Conservation (phyloP, 2,329 filamentous ascomycete species). For the Parastagonospora avenae region DNA sequence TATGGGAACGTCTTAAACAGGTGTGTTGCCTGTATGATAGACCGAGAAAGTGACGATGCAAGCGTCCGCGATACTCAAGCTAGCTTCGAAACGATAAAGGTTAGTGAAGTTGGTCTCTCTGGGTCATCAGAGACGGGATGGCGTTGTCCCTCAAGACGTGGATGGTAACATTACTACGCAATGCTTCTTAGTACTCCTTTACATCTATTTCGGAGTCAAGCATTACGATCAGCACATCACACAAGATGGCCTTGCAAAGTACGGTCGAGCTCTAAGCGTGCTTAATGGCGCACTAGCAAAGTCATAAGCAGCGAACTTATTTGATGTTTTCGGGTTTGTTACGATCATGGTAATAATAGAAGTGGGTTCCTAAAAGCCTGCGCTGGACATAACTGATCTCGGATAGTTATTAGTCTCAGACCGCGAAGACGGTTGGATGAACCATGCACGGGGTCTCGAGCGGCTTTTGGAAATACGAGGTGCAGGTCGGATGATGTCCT, state of each 20-base stretch:
- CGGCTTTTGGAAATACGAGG: slow-evolving; percentile 2
- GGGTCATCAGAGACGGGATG: no score
- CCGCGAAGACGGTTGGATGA: slow-evolving; percentile 1
- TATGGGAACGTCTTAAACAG: no score
- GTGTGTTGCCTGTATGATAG: no score
- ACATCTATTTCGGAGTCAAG: slow-evolving; percentile 3
- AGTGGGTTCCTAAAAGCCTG: neutral
- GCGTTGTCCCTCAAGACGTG: neutral
- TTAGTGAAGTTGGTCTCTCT: no score
- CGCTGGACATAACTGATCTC: neutral
- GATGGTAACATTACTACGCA: neutral
- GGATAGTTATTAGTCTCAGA: slow-evolving; percentile 2
- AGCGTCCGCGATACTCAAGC: no score
- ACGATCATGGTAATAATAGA: neutral
- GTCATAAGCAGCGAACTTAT: neutral
- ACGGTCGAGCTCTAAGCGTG: neutral
- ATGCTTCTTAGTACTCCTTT: neutral
- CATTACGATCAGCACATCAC: neutral
- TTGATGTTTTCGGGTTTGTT: neutral
- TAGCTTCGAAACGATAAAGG: no score
- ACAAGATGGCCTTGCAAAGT: neutral
- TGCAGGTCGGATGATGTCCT: slow-evolving; percentile 1
- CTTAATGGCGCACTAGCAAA: neutral
- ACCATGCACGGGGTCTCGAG: slow-evolving; percentile 4
- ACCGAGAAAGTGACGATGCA: no score